These are phyloP conservation scores for Cercophora samala DNA, from an alignment of 495 filamentous ascomycete species.

Conservation along the genomic window DNA sequence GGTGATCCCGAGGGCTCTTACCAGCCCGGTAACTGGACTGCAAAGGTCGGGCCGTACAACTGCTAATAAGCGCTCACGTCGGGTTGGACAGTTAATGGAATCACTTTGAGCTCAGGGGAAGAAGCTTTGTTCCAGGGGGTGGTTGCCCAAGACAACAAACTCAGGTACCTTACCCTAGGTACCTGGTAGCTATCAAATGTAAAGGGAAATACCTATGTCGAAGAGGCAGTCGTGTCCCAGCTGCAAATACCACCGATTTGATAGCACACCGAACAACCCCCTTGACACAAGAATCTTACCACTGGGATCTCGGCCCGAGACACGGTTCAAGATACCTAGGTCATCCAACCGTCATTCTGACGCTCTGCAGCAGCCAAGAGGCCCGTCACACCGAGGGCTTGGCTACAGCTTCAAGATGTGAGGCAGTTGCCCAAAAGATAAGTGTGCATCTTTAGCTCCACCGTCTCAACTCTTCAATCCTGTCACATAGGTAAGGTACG, in stretches of 20 bases:
- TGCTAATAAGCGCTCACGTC: constrained; percentile 20
- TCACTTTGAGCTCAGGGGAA: too few relatives aligned
- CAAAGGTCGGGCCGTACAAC: constrained; percentile 22
- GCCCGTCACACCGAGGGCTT: background rate
- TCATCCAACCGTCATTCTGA: background rate
- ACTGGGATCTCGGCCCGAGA: background rate
- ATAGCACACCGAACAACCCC: background rate
- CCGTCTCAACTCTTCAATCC: background rate
- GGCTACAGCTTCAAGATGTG: background rate
- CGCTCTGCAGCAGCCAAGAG: background rate
- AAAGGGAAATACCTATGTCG: too few relatives aligned
- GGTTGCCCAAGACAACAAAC: too few relatives aligned
- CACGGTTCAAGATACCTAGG: background rate
- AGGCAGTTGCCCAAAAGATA: background rate
- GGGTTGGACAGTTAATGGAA: too few relatives aligned
- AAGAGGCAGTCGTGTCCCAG: background rate
- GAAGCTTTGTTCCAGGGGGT: too few relatives aligned
- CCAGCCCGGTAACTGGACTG: constrained; percentile 38
- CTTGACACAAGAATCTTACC: background rate
- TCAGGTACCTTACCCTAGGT: too few relatives aligned
- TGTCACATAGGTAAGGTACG: too few relatives aligned
- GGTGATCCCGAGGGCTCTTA: constrained; percentile 47
- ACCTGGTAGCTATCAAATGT: too few relatives aligned
- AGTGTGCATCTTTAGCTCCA: background rate
- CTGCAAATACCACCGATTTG: background rate